Evolutionary conservation across 2,329 filamentous ascomycete species (phyloP), one percentile per base, ranked within the genome.

Genomic region (Aspergillus ochraceoroseus): DNA sequence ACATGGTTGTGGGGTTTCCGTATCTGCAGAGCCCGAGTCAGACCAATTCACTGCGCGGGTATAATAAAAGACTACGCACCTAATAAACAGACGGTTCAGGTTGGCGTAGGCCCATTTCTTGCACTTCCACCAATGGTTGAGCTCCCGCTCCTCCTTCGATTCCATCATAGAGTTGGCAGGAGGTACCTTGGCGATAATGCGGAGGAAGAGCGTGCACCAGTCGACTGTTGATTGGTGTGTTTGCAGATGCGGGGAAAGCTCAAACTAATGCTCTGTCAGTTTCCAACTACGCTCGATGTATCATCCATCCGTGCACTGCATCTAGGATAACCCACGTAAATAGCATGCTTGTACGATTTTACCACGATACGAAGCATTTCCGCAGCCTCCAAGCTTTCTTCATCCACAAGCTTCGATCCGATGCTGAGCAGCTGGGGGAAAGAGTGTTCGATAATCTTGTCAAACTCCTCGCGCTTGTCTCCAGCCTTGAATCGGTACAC

Each of bases 101-200:
- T 96, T 96, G 59, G 92, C 94, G 67, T 95, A 98, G 9, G 90
- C 85, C 92, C 92, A 96, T 69, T 98, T 98, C 81, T 96, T 96
- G 49, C 89, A 86, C 73, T 96, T 98, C 90, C 90, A 98, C 90
- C 92, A 98, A 65, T 95, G 88, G 62, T 95, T 89, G 57, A 83
- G 79, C 67, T 96, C 92, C 43, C 92, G 80, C 60, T 96, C 90
- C 43, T 87, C 81, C 37, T 83, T 70, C 46, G 86, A 86, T 45
- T 94, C 87, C 43, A 74, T 66, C 76, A 96, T 82, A 23, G 89
- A 83, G 53, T 75, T 80, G 41, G 84, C 76, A 3, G 92, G 92
- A 23, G 86, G 81, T 14, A 82, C 72, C 67, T 96, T 96, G 53
- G 83, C 82, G 23, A 96, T 85, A 36, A 94, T 87, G 46, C 85